Evolutionary conservation across 768 basidiomycete genomes (phyloP).

Genomic region (Hericium coralloides): DNA sequence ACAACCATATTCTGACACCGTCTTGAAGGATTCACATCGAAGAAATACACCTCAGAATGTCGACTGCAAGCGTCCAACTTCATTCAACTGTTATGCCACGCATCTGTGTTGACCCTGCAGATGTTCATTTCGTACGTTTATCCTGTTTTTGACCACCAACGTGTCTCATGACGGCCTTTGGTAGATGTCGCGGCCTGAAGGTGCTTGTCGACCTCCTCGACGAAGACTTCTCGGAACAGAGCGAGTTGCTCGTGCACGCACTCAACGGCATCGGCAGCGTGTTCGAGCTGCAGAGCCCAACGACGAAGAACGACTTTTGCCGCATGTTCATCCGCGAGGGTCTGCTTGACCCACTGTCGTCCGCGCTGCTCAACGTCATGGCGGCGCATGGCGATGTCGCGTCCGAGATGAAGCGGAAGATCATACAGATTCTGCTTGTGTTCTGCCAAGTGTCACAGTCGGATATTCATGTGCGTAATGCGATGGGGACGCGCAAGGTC

Average conservation of each 20-base stretch:
- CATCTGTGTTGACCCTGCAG: conserved; percentile 88
- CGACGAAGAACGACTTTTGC: conserved; percentile 97
- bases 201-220: conserved; percentile 94
- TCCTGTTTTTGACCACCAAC: background rate
- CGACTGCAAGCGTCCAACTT: conserved; percentile 94
- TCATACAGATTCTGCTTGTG: conserved; percentile 80
- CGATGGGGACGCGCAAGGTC: conserved; percentile 83
- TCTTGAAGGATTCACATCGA: conserved; percentile 79
- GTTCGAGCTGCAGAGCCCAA: conserved; percentile 92
- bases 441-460: conserved; percentile 97
- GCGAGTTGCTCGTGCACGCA: conserved; percentile 85
- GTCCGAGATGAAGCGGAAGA: conserved; percentile 75
- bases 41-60: conserved; percentile 89
- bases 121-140: conserved; percentile 95
- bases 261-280: conserved; percentile 92
- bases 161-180: background rate
- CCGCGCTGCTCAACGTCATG: conserved; percentile 85
- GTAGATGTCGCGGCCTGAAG: conserved; percentile 87
- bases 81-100: conserved; percentile 84
- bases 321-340: conserved; percentile 98
- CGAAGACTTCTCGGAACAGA: conserved; percentile 90
- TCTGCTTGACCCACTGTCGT: conserved; percentile 83
- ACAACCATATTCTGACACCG: background rate
- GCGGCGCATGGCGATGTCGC: conserved; percentile 56
- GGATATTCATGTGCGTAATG: conserved; percentile 88